These are phyloP conservation scores for Microbotryomycetes sp. DNA, from an alignment of 1,284 basidiomycete species.

Conservation along the genomic window DNA sequence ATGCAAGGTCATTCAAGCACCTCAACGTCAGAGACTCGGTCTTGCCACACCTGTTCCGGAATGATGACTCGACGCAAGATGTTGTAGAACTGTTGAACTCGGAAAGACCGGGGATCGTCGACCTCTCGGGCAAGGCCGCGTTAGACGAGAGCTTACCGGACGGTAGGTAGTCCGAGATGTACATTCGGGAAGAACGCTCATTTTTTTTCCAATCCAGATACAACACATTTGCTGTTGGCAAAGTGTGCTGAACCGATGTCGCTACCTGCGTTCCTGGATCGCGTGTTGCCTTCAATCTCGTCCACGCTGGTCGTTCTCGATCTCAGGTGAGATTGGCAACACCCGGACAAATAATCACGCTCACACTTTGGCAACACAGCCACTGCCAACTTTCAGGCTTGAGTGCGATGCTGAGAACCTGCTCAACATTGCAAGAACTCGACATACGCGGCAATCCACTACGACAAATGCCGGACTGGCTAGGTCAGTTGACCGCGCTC, in stretches of 20 bases:
- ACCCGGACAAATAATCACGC: not conserved
- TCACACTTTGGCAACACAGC: constrained; percentile 21
- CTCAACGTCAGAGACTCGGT: not conserved
- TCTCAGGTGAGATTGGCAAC: constrained; percentile 50
- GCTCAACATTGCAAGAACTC: constrained; percentile 79
- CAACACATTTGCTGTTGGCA: constrained; percentile 79
- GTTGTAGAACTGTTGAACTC: not conserved
- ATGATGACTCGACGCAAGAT: not conserved
- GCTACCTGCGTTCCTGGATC: constrained; percentile 64
- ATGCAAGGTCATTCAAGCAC: not conserved
- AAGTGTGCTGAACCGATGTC: constrained; percentile 66
- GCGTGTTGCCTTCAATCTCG: constrained; percentile 59
- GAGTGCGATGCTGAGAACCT: constrained; percentile 67
- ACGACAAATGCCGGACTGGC: constrained; percentile 67
- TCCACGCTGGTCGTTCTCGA: constrained; percentile 77
- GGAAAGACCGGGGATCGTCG: not conserved
- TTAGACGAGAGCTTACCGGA: no score
- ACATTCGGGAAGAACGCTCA: no score
- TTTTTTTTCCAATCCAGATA: no score
- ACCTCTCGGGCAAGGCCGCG: not conserved
- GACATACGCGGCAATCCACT: constrained; percentile 88
- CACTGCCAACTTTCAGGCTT: constrained; percentile 73
- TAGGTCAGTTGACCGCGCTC: constrained; percentile 65
- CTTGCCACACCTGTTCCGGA: not conserved
- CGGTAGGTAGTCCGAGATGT: no score